These are phyloP conservation scores for Botryosphaeria dothidea DNA, from an alignment of 2,329 filamentous ascomycete genomes.

Conservation along the genomic window DNA sequence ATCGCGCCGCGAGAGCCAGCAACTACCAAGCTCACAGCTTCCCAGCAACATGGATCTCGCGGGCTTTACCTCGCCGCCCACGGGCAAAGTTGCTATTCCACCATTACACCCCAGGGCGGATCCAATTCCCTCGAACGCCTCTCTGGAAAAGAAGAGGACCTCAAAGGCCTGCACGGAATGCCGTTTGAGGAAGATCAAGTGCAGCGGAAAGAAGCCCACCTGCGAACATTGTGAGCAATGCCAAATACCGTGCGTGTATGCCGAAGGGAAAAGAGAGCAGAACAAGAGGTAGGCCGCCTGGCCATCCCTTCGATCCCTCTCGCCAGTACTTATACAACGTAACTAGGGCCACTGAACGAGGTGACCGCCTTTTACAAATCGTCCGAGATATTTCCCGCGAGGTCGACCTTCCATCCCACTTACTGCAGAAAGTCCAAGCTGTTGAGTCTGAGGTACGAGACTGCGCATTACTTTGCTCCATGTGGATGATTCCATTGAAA, in stretches of 20 bases:
- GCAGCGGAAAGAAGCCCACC: constrained; percentile 34
- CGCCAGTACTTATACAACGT: constrained; percentile 12
- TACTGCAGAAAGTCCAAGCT: not conserved
- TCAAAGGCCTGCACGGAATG: constrained; percentile 36
- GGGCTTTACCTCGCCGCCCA: not conserved
- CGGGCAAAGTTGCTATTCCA: constrained; percentile 30
- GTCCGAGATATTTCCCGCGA: constrained; percentile 26
- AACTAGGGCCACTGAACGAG: constrained; percentile 28
- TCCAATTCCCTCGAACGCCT: constrained; percentile 18
- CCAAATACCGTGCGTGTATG: constrained; percentile 33
- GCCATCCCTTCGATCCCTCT: not conserved
- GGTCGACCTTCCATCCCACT: constrained; percentile 21
- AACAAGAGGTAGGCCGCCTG: constrained; percentile 32
- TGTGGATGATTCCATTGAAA: not conserved
- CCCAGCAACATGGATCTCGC: not conserved
- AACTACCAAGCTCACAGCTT: not conserved
- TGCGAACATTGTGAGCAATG: constrained; percentile 37
- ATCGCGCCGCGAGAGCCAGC: not conserved
- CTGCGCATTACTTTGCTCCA: not conserved
- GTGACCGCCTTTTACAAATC: constrained; percentile 32
- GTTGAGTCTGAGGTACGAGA: constrained; percentile 12
- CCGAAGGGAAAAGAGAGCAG: constrained; percentile 35
- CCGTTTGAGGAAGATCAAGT: constrained; percentile 39
- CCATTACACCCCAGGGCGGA: constrained; percentile 27
- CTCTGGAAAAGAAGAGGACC: constrained; percentile 28